phyloP scores from a whole-genome alignment of 2,329 filamentous ascomycete species.

The Pleomassaria siparia region DNA sequence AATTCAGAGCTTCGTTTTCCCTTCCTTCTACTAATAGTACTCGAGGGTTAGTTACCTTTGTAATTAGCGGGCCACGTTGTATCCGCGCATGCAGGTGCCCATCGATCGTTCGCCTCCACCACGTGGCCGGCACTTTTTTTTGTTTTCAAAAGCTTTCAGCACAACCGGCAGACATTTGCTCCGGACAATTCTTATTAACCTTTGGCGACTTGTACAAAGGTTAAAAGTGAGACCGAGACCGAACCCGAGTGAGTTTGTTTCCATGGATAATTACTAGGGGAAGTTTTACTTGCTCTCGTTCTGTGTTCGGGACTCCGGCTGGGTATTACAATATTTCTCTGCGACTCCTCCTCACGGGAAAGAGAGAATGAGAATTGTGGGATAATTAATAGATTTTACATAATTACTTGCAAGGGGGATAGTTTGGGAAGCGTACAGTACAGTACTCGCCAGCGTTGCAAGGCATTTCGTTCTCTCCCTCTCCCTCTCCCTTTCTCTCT shows the following conservation, averaged over 20 bases:
- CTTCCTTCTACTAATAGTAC: not conserved
- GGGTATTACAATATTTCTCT: not conserved
- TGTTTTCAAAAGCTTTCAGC: not conserved
- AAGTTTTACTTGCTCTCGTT: not conserved
- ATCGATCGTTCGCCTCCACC: not conserved
- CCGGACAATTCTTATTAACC: not conserved
- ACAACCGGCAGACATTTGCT: not conserved
- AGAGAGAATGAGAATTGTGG: not conserved
- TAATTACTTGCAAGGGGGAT: too few relatives aligned
- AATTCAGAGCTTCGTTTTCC: not conserved
- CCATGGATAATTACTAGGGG: too few relatives aligned
- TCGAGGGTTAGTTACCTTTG: not conserved
- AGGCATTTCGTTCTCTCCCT: too few relatives aligned
- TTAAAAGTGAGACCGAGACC: not conserved
- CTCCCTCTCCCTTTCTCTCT: too few relatives aligned
- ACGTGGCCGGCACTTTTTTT: too few relatives aligned
- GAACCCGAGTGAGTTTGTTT: too few relatives aligned
- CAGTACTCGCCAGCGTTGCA: too few relatives aligned
- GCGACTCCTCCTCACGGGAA: too few relatives aligned
- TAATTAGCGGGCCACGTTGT: constrained; percentile 1
- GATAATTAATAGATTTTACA: too few relatives aligned
- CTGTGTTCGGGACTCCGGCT: not conserved
- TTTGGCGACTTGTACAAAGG: not conserved
- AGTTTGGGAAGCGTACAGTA: too few relatives aligned
- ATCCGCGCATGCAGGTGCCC: constrained; percentile 1